A percentile compares a stretch with the other conserved stretches of the same genome.
Conservation (phyloP, 176 grass and related monocot species). For the Cocos nucifera region DNA sequence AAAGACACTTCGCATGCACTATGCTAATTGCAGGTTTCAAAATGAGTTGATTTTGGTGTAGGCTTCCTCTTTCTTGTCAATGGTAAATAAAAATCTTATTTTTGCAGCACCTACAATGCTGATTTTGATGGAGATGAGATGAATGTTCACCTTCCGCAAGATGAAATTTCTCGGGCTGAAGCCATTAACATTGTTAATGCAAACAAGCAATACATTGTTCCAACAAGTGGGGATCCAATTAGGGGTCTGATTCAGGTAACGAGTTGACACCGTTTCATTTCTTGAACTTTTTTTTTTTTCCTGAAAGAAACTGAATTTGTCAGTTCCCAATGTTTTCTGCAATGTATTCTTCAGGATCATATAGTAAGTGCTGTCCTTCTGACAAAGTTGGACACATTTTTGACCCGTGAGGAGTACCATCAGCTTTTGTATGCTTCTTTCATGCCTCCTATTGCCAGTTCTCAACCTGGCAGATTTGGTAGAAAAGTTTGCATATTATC, state of each 20-base stretch:
- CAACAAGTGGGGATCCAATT: conserved; percentile 74
- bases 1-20: conserved; percentile 94
- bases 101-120: conserved; percentile 94
- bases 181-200: conserved; percentile 89
- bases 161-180: conserved; percentile 94
- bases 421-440: conserved; percentile 75
- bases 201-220: conserved; percentile 91
- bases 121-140: conserved; percentile 99
- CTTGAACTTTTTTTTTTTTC: not conserved
- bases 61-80: not conserved
- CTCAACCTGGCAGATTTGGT: conserved; percentile 20
- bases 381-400: conserved; percentile 63
- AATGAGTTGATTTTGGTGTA: not conserved
- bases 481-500: conserved; percentile 47
- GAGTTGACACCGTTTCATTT: not conserved
- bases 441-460: conserved; percentile 32
- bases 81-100: not conserved
- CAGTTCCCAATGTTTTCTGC: not conserved
- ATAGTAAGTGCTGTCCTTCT: conserved; percentile 89
- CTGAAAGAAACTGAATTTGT: no score
- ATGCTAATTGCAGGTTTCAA: conserved; percentile 94
- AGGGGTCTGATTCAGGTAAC: conserved; percentile 92
- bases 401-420: conserved; percentile 79
- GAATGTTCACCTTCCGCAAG: conserved; percentile 96
- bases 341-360: conserved; percentile 55